phyloP scores from a whole-genome alignment of 331 rosid species.

The Rosa hybrid region DNA sequence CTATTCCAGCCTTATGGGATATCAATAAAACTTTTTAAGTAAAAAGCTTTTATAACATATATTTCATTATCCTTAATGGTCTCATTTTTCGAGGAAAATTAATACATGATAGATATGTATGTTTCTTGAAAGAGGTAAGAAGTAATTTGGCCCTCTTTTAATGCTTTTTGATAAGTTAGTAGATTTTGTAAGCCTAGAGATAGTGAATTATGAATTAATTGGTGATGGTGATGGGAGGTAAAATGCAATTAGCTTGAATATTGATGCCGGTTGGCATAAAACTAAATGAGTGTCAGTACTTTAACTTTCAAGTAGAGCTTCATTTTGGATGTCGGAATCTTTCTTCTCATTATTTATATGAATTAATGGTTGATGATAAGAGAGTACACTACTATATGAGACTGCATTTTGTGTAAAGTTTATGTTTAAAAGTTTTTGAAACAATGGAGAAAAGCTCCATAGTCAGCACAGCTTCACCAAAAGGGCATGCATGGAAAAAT shows the following conservation, averaged over 20 bases:
- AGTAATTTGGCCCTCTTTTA: conserved; percentile 35
- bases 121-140: conserved; percentile 35
- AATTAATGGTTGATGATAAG: neutral
- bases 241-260: conserved; percentile 4
- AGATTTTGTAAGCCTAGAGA: neutral
- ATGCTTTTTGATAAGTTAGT: neutral
- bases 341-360: neutral
- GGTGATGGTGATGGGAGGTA: neutral
- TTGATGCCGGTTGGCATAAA: neutral
- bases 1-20: conserved; percentile 25
- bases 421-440: neutral
- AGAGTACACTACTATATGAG: neutral
- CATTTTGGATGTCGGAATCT: neutral
- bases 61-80: neutral
- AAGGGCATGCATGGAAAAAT: neutral
- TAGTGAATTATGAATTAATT: neutral
- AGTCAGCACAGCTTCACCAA: neutral
- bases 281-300: neutral
- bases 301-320: neutral
- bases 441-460: neutral
- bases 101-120: neutral
- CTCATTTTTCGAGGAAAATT: neutral
- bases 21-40: neutral
- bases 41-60: neutral
- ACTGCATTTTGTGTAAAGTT: neutral